These are phyloP conservation scores for Dipteronia sinensis DNA, from an alignment of 345 rosid species.

Conservation along the genomic window DNA sequence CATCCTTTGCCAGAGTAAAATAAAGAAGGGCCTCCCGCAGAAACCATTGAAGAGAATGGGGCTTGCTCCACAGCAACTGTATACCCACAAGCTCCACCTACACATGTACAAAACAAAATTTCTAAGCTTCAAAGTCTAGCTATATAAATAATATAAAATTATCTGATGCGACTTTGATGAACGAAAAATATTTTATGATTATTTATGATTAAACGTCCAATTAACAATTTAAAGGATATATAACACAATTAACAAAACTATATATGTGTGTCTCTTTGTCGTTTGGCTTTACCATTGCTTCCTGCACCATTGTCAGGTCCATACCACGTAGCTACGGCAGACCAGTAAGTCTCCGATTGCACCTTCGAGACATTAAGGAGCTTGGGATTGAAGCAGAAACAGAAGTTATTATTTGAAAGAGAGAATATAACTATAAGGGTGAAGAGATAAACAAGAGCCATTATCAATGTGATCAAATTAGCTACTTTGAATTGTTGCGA, in stretches of 20 bases:
- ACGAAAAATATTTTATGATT: too few species aligned
- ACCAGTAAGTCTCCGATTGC: slow-evolving; percentile 29
- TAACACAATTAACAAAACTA: not conserved
- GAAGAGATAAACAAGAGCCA: not conserved
- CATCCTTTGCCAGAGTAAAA: slow-evolving; percentile 64
- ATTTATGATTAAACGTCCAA: too few species aligned
- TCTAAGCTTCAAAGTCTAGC: not conserved
- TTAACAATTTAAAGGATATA: too few species aligned
- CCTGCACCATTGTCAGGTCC: slow-evolving; percentile 55
- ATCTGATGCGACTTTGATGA: not conserved
- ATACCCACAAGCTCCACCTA: slow-evolving; percentile 83
- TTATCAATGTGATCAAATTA: not conserved
- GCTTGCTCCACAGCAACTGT: slow-evolving; percentile 38
- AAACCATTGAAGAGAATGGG: slow-evolving; percentile 49
- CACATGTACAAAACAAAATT: not conserved
- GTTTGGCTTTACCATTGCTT: slow-evolving; percentile 44
- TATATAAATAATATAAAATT: not conserved
- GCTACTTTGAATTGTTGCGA: not conserved
- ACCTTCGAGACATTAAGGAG: slow-evolving; percentile 31
- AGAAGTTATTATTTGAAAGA: slow-evolving; percentile 12
- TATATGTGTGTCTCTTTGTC: not conserved
- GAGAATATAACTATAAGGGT: slow-evolving; percentile 4
- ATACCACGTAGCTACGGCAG: slow-evolving; percentile 65
- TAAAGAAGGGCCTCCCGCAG: slow-evolving; percentile 66
- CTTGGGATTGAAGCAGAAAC: slow-evolving; percentile 46